Evolutionary conservation across 2,329 filamentous ascomycete genomes (phyloP).

Genomic region (Aspergillus ustus): DNA sequence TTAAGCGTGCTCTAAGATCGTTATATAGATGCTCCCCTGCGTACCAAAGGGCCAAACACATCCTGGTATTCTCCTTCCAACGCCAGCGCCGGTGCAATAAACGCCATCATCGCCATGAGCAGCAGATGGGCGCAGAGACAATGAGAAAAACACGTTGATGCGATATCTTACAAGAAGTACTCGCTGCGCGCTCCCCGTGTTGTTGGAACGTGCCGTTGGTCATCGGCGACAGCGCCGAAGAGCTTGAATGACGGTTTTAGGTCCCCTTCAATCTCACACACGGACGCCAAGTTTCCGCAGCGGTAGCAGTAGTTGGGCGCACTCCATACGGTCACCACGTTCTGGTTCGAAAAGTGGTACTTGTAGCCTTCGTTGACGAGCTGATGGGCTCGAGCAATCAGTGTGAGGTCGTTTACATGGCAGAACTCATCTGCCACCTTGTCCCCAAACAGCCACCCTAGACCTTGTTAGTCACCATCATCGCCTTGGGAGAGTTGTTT

Average conservation of each 20-base stretch:
- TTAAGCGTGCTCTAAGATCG: slow-evolving; percentile 41
- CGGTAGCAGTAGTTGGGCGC: slow-evolving; percentile 96
- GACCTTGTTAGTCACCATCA: slow-evolving; percentile 19
- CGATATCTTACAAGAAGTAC: slow-evolving; percentile 50
- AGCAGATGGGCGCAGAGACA: slow-evolving; percentile 13
- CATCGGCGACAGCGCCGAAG: slow-evolving; percentile 53
- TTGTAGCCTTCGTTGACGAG: slow-evolving; percentile 79
- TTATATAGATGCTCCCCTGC: slow-evolving; percentile 39
- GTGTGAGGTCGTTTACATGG: slow-evolving; percentile 72
- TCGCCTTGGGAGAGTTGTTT: neutral
- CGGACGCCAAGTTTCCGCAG: slow-evolving; percentile 87
- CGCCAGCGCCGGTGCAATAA: slow-evolving; percentile 41
- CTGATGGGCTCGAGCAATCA: slow-evolving; percentile 75
- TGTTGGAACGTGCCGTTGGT: slow-evolving; percentile 51
- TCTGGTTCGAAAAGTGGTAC: slow-evolving; percentile 94
- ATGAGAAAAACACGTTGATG: slow-evolving; percentile 15
- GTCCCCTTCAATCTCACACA: slow-evolving; percentile 87
- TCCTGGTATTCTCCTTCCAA: slow-evolving; percentile 29
- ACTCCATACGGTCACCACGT: slow-evolving; percentile 81
- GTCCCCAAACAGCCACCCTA: slow-evolving; percentile 67
- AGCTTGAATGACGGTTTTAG: slow-evolving; percentile 82
- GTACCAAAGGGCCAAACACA: slow-evolving; percentile 21
- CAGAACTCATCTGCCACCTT: slow-evolving; percentile 78
- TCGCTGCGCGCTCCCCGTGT: slow-evolving; percentile 53
- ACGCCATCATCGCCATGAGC: slow-evolving; percentile 24